Percentiles rank a stretch among this genome's conserved stretches.
Evolutionary conservation across 495 filamentous ascomycete species (phyloP).

Genomic region (Annulohypoxylon moriforme): DNA sequence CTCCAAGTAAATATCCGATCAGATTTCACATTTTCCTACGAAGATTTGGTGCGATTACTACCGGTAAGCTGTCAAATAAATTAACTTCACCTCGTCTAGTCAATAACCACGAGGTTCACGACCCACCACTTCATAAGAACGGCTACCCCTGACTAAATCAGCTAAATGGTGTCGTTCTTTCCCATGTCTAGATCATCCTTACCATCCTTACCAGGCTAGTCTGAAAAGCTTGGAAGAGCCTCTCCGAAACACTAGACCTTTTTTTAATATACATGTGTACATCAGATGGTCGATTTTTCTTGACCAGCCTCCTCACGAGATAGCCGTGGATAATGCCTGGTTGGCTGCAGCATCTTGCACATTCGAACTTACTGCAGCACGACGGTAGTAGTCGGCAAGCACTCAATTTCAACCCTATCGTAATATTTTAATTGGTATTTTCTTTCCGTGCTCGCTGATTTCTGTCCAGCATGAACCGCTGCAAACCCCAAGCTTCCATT

Average conservation of each 20-base stretch:
- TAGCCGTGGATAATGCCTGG: constrained; percentile 26
- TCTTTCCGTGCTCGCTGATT: constrained; percentile 31
- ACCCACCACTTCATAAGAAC: constrained; percentile 8
- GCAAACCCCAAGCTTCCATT: constrained; percentile 14
- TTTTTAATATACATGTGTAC: background rate
- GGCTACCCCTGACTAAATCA: constrained; percentile 29
- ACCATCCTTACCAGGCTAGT: constrained; percentile 25
- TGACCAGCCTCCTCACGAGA: constrained; percentile 37
- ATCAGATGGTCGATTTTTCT: constrained; percentile 8
- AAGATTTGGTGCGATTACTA: background rate
- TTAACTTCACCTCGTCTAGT: constrained; percentile 8
- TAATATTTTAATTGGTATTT: constrained; percentile 32
- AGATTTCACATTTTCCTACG: constrained; percentile 17
- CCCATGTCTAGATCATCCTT: constrained; percentile 23
- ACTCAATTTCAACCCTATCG: background rate
- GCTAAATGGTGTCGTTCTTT: constrained; percentile 3
- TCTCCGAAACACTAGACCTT: constrained; percentile 20
- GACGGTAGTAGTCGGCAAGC: constrained; percentile 13
- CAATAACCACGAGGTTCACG: constrained; percentile 1
- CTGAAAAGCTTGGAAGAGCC: constrained; percentile 28
- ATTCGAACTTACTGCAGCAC: constrained; percentile 18
- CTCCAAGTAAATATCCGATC: constrained; percentile 10
- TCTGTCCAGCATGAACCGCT: constrained; percentile 31
- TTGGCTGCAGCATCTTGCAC: constrained; percentile 34
- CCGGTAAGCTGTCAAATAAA: background rate